Conservation (phyloP, 2,329 filamentous ascomycete genomes). For the Aureobasidium sp. region DNA sequence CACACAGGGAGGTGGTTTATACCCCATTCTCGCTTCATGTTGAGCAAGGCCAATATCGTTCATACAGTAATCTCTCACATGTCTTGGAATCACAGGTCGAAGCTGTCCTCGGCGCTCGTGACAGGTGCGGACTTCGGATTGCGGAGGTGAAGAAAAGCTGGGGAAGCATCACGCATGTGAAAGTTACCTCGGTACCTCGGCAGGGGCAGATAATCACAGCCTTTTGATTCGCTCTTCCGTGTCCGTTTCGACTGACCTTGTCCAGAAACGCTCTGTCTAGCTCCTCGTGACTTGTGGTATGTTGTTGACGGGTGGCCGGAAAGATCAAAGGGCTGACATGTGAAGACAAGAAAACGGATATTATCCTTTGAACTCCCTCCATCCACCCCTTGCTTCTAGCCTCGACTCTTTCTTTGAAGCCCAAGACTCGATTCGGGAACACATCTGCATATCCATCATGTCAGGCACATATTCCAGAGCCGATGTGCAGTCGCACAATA, state of each 20-base stretch:
- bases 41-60: background rate
- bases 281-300: constrained; percentile 6
- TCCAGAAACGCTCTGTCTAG: background rate
- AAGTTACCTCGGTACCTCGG: constrained; percentile 3
- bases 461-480: constrained; percentile 73
- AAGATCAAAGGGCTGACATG: background rate
- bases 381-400: constrained; percentile 2
- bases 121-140: background rate
- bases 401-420: background rate
- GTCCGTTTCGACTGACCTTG: background rate
- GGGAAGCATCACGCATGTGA: background rate
- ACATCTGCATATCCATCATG: constrained; percentile 49
- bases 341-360: constrained; percentile 6
- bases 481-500: constrained; percentile 90
- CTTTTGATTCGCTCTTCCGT: constrained; percentile 4
- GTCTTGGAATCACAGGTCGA: background rate
- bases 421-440: background rate
- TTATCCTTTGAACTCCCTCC: constrained; percentile 10
- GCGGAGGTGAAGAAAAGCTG: background rate
- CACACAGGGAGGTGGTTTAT: background rate
- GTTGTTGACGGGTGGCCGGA: background rate
- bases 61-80: background rate
- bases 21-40: background rate
- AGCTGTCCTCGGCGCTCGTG: background rate
- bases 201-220: background rate